These are phyloP conservation scores for Phytomonas sp. DNA, from an alignment of 208 protist genomes.

Conservation along the genomic window DNA sequence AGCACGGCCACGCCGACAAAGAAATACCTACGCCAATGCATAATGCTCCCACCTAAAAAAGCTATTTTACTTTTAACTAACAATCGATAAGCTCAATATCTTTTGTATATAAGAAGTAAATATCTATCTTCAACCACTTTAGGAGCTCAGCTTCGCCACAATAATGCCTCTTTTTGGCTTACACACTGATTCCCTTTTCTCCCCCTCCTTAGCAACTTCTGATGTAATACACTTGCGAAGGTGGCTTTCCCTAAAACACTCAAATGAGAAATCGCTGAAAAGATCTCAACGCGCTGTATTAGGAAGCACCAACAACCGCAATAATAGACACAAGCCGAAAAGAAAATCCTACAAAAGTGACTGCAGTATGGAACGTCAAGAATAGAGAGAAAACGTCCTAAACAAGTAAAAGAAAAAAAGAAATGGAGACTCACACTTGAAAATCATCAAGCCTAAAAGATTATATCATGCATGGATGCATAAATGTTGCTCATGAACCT, in stretches of 20 bases:
- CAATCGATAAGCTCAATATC: constrained; percentile 3
- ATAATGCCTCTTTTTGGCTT: neutral
- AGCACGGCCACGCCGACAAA: neutral
- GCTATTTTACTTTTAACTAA: neutral
- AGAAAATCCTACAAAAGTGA: neutral
- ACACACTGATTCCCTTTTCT: neutral
- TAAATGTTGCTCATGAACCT: neutral
- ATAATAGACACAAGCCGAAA: neutral
- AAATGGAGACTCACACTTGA: neutral
- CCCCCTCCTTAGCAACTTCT: neutral
- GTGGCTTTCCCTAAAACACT: neutral
- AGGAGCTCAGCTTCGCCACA: neutral
- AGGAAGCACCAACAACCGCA: neutral
- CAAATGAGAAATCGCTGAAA: neutral
- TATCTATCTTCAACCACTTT: neutral
- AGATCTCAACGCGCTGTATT: neutral
- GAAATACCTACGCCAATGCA: neutral
- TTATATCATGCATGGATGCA: neutral
- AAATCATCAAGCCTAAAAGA: neutral
- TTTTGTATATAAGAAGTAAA: neutral
- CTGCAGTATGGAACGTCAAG: neutral
- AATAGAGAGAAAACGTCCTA: constrained; percentile 4
- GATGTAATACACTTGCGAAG: neutral
- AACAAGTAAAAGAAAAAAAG: neutral
- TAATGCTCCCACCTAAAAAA: neutral